Evolutionary conservation across 352 stramenopile species (phyloP).

Genomic region (Globisporangium iwayamae): DNA sequence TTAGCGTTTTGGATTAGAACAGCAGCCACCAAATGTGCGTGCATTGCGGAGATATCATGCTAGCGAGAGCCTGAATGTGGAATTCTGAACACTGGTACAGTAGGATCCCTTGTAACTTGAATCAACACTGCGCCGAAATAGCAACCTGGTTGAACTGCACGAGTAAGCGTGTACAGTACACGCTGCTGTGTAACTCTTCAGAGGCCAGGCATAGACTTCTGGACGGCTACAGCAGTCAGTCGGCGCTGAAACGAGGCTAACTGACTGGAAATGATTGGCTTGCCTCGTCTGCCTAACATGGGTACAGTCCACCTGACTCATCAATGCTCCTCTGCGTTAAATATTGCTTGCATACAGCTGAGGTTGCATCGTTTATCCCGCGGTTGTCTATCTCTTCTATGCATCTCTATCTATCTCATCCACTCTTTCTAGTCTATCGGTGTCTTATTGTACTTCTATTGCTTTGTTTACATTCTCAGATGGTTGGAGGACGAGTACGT

Average conservation of each 20-base stretch:
- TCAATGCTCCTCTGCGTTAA: not conserved
- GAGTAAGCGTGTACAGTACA: too few species aligned
- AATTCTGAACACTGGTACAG: not conserved
- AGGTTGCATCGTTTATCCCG: not conserved
- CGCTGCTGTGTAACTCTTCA: not conserved
- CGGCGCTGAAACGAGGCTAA: not conserved
- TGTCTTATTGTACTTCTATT: not conserved
- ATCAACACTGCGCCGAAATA: too few species aligned
- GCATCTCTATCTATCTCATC: too few species aligned
- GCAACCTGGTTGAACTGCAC: too few species aligned
- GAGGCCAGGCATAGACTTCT: not conserved
- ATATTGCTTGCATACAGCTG: not conserved
- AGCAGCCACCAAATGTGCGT: not conserved
- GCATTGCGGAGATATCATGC: not conserved
- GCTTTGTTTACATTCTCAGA: conserved; percentile 6
- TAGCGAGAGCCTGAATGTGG: not conserved
- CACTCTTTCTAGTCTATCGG: not conserved
- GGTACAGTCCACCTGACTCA: not conserved
- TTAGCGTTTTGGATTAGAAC: not conserved
- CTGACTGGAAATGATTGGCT: too few species aligned
- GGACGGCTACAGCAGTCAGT: not conserved
- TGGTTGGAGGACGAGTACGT: conserved; percentile 17
- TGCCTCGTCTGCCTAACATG: not conserved
- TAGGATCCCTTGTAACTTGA: too few species aligned
- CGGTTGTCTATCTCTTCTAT: not conserved